Evolutionary conservation across 164 flowering plant genomes (phyloP).

Genomic region (Chimonanthus praecox): DNA sequence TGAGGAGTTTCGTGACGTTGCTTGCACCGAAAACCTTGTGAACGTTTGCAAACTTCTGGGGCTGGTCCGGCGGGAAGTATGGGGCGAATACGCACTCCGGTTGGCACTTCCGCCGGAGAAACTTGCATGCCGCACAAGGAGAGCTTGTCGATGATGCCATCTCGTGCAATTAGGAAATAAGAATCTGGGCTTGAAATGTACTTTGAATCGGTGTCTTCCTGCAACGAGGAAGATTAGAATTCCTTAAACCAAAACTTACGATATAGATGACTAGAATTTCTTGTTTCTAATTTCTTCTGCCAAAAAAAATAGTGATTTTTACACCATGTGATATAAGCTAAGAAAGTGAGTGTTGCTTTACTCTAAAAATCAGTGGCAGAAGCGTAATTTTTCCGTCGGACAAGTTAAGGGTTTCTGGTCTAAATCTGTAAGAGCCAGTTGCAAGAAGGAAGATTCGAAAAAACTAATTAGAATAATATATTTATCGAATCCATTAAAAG

Average conservation of each 20-base stretch:
- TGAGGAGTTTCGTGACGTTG: constrained; percentile 81
- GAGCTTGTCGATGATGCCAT: constrained; percentile 63
- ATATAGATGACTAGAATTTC: too few species aligned
- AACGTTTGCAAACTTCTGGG: constrained; percentile 78
- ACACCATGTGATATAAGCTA: too few species aligned
- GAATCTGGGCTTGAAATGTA: background rate
- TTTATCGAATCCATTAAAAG: background rate
- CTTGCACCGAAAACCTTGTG: constrained; percentile 92
- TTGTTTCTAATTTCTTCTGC: too few species aligned
- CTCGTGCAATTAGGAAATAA: background rate
- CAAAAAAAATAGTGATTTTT: too few species aligned
- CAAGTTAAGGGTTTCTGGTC: background rate
- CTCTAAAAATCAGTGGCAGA: background rate
- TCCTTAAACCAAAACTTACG: too few species aligned
- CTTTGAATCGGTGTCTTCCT: too few species aligned
- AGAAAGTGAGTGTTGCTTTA: background rate
- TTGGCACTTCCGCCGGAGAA: constrained; percentile 75
- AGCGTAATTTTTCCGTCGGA: background rate
- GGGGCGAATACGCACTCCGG: constrained; percentile 94
- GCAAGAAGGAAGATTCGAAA: background rate
- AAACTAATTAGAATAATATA: background rate
- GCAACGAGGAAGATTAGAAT: too few species aligned
- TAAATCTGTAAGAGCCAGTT: background rate
- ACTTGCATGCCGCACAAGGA: constrained; percentile 91
- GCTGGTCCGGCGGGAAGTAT: constrained; percentile 93